These are phyloP conservation scores for Epichloe brachyelytri DNA, from an alignment of 2,329 filamentous ascomycete genomes.

Conservation along the genomic window DNA sequence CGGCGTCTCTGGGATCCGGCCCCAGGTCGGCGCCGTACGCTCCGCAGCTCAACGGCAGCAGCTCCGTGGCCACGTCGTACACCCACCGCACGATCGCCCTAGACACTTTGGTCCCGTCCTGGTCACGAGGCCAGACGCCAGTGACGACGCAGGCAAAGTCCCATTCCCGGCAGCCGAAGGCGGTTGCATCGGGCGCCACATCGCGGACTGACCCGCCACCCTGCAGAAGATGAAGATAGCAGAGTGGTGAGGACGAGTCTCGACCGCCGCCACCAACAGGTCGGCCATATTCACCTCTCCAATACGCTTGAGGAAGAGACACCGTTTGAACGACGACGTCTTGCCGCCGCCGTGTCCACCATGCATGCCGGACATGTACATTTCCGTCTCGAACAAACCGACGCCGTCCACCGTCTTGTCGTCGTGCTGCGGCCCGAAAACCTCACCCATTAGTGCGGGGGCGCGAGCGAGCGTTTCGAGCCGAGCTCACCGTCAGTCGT, in stretches of 20 bases:
- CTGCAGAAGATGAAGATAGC: conserved; percentile 50
- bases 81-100: conserved; percentile 37
- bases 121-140: conserved; percentile 43
- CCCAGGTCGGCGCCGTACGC: conserved; percentile 50
- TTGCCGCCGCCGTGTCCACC: conserved; percentile 42
- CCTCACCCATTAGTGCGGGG: not conserved
- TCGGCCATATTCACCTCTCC: conserved; percentile 19
- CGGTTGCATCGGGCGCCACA: conserved; percentile 30
- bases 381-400: conserved; percentile 43
- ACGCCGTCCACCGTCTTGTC: conserved; percentile 30
- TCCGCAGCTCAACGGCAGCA: conserved; percentile 39
- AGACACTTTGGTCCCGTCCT: conserved; percentile 31
- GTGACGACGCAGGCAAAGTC: conserved; percentile 51
- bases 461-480: not conserved
- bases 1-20: conserved; percentile 43
- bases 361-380: conserved; percentile 49
- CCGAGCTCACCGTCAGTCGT: not conserved
- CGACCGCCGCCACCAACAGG: conserved; percentile 30
- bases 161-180: conserved; percentile 53
- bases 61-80: conserved; percentile 31
- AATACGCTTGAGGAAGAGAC: conserved; percentile 43
- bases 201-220: conserved; percentile 40
- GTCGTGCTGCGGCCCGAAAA: conserved; percentile 22
- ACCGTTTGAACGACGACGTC: conserved; percentile 52
- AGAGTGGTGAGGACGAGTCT: conserved; percentile 34